Conservation (phyloP, 345 rosid species). For the Heritiera littoralis region DNA sequence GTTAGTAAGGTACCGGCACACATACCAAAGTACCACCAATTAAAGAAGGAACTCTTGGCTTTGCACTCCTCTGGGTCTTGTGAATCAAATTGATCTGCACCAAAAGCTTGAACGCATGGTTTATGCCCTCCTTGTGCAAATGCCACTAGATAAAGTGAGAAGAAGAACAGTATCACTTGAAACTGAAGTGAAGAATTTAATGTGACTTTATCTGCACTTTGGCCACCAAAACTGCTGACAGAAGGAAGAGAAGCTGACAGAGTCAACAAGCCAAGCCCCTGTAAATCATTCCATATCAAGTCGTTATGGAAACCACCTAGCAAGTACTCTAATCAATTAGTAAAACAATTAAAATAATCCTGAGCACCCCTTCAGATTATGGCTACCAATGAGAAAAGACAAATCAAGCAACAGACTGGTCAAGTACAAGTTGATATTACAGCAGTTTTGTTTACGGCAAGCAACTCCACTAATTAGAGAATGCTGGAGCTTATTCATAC, state of each 20-base stretch:
- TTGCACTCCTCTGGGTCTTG: constrained; percentile 46
- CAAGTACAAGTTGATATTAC: background rate
- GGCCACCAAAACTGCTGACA: constrained; percentile 5
- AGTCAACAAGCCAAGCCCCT: constrained; percentile 52
- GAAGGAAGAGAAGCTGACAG: constrained; percentile 35
- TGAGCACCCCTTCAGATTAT: background rate
- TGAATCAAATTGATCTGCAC: constrained; percentile 74
- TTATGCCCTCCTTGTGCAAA: constrained; percentile 55
- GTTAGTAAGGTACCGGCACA: constrained; percentile 44
- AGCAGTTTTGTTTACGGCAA: background rate
- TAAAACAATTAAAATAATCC: background rate
- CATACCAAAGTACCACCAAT: constrained; percentile 75
- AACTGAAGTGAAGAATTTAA: constrained; percentile 19
- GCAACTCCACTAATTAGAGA: constrained; percentile 6
- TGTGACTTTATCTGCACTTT: background rate
- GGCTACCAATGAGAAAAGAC: background rate
- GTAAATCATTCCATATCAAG: constrained; percentile 11
- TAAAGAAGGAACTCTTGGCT: constrained; percentile 70
- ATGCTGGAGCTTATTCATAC: background rate
- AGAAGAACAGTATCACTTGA: constrained; percentile 34
- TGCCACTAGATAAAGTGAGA: constrained; percentile 43
- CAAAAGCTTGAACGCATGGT: constrained; percentile 82
- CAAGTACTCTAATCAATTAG: background rate
- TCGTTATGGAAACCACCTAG: background rate
- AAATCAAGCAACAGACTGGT: constrained; percentile 2